phyloP scores from a whole-genome alignment of 202 grass and related monocot species.

The Cymbopogon flexuosus region DNA sequence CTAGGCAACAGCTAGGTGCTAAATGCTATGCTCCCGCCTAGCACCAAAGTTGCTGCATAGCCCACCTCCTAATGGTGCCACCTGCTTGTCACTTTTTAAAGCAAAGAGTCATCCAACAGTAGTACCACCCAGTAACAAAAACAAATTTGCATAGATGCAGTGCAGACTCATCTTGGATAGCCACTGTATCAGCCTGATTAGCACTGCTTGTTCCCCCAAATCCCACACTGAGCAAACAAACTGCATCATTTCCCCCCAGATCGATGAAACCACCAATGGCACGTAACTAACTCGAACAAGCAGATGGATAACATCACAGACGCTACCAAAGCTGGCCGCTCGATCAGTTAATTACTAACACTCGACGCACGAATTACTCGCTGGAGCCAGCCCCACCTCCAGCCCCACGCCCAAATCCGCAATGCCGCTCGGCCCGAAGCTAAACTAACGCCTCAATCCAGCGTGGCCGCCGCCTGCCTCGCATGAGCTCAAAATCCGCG shows the following conservation, averaged over 20 bases:
- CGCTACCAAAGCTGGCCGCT: conserved; percentile 14
- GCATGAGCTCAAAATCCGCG: conserved; percentile 23
- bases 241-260: neutral
- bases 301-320: neutral
- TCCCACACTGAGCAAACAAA: neutral
- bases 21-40: neutral
- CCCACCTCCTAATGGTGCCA: neutral
- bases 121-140: neutral
- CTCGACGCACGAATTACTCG: conserved; percentile 3
- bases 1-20: neutral
- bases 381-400: neutral
- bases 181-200: conserved; percentile 6
- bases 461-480: neutral
- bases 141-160: neutral
- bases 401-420: conserved; percentile 4
- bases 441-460: neutral
- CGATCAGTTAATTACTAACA: conserved; percentile 14
- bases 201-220: neutral
- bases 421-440: conserved; percentile 29
- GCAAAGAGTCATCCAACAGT: neutral
- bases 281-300: neutral
- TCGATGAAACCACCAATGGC: conserved; percentile 31
- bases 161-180: neutral
- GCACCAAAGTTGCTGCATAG: neutral
- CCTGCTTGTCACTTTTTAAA: neutral